phyloP scores from a whole-genome alignment of 2,329 filamentous ascomycete genomes.

The Epichloe brachyelytri region DNA sequence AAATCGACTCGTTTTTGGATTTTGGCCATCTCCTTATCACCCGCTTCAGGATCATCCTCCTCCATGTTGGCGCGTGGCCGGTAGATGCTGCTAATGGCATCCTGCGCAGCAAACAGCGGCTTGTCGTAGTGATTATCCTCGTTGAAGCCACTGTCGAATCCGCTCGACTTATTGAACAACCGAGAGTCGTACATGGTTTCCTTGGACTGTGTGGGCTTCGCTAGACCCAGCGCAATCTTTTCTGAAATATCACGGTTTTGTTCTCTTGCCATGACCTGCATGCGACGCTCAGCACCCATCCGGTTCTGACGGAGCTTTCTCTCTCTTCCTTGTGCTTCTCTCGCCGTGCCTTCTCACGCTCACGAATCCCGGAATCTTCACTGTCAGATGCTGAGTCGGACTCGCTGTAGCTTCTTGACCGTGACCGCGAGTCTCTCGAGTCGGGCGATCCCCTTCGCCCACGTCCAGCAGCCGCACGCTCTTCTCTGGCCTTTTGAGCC shows the following conservation, averaged over 20 bases:
- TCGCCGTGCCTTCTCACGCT: conserved; percentile 62
- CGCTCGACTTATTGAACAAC: conserved; percentile 86
- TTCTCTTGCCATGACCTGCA: conserved; percentile 87
- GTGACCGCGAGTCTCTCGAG: conserved; percentile 26
- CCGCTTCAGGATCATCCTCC: conserved; percentile 67
- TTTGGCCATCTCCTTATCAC: conserved; percentile 71
- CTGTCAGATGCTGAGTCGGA: conserved; percentile 36
- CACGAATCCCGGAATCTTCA: conserved; percentile 59
- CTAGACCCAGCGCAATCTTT: conserved; percentile 86
- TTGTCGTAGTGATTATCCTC: conserved; percentile 98
- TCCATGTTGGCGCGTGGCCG: conserved; percentile 63
- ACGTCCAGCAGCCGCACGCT: conserved; percentile 45
- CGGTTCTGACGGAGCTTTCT: conserved; percentile 82
- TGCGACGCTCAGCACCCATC: conserved; percentile 85
- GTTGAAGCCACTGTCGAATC: conserved; percentile 86
- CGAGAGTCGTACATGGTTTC: conserved; percentile 97
- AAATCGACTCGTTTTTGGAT: conserved; percentile 76
- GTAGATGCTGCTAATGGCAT: conserved; percentile 91
- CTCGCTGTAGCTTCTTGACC: conserved; percentile 37
- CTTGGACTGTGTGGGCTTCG: conserved; percentile 82
- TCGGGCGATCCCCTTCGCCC: conserved; percentile 26
- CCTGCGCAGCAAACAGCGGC: conserved; percentile 88
- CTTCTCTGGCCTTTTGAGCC: conserved; percentile 83
- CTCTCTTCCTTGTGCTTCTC: conserved; percentile 76
- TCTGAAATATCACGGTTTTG: conserved; percentile 96